Percentiles rank a stretch among this genome's conserved stretches.
Conservation (phyloP, 768 basidiomycete species). For the Gloeopeniophorella convolvens region DNA sequence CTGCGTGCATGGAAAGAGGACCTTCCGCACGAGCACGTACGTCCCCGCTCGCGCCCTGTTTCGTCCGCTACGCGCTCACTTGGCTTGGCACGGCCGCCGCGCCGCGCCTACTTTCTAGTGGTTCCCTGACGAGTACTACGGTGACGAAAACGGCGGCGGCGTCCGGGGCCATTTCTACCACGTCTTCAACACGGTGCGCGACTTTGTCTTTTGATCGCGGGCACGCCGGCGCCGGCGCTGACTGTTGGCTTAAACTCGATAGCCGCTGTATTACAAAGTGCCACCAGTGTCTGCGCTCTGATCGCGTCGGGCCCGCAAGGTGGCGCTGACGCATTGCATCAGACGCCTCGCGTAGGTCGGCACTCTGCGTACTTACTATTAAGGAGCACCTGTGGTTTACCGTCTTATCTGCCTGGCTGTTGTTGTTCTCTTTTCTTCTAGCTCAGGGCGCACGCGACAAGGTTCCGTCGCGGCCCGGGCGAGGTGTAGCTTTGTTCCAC, state of each 20-base stretch:
- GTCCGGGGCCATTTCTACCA: conserved; percentile 71
- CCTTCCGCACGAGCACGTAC: conserved; percentile 56
- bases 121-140: conserved; percentile 72
- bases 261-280: conserved; percentile 38
- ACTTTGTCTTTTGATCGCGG: not conserved
- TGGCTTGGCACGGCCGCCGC: too few relatives aligned
- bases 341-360: too few relatives aligned
- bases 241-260: not conserved
- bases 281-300: conserved; percentile 32
- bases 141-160: conserved; percentile 44
- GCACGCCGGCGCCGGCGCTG: not conserved
- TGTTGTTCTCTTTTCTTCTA: not conserved
- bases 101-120: conserved; percentile 37
- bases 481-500: not conserved
- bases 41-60: conserved; percentile 22
- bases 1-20: conserved; percentile 59
- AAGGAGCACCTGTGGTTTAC: too few relatives aligned
- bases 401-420: not conserved
- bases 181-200: conserved; percentile 63
- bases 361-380: too few relatives aligned
- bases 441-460: not conserved
- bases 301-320: not conserved
- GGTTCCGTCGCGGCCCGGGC: not conserved
- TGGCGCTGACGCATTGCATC: not conserved
- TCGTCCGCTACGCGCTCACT: not conserved